Conservation (phyloP, 345 rosid genomes). For the Reutealis trisperma region DNA sequence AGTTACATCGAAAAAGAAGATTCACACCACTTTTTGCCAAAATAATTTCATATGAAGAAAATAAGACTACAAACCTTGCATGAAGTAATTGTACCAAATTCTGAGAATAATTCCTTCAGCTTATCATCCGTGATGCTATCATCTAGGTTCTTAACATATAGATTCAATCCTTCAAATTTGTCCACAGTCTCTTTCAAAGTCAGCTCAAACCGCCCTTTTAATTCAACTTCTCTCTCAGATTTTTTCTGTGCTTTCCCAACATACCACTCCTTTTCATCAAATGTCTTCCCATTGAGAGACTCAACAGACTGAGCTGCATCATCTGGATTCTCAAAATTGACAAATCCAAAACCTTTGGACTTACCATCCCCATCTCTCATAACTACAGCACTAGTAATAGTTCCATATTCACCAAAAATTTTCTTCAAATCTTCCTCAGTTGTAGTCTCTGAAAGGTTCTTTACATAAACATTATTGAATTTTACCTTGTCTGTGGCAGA, state of each 20-base stretch:
- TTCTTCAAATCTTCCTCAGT: slow-evolving; percentile 28
- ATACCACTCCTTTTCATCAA: slow-evolving; percentile 28
- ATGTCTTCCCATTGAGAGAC: slow-evolving; percentile 24
- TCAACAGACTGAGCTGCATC: slow-evolving; percentile 30
- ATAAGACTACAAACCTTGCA: slow-evolving; percentile 22
- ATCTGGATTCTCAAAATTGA: slow-evolving; percentile 30
- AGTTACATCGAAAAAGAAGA: not conserved
- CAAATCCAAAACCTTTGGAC: slow-evolving; percentile 31
- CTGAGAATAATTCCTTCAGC: slow-evolving; percentile 27
- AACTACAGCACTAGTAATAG: slow-evolving; percentile 30
- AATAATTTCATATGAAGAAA: not conserved
- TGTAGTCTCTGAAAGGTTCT: slow-evolving; percentile 24
- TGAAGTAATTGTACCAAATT: slow-evolving; percentile 24
- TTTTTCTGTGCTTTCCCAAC: slow-evolving; percentile 34
- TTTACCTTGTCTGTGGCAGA: not conserved
- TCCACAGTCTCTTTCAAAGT: slow-evolving; percentile 17
- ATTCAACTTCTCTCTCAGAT: slow-evolving; percentile 28
- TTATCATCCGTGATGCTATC: slow-evolving; percentile 27
- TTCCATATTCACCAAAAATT: slow-evolving; percentile 24
- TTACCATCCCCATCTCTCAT: slow-evolving; percentile 31
- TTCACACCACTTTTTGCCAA: not conserved
- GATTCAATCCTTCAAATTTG: slow-evolving; percentile 24
- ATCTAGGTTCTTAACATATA: slow-evolving; percentile 29
- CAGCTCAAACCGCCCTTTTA: slow-evolving; percentile 26
- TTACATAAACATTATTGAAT: slow-evolving; percentile 27